Evolutionary conservation across 768 basidiomycete species (phyloP), one percentile per base, ranked within the genome.

Genomic region (Tulasnella sp.): DNA sequence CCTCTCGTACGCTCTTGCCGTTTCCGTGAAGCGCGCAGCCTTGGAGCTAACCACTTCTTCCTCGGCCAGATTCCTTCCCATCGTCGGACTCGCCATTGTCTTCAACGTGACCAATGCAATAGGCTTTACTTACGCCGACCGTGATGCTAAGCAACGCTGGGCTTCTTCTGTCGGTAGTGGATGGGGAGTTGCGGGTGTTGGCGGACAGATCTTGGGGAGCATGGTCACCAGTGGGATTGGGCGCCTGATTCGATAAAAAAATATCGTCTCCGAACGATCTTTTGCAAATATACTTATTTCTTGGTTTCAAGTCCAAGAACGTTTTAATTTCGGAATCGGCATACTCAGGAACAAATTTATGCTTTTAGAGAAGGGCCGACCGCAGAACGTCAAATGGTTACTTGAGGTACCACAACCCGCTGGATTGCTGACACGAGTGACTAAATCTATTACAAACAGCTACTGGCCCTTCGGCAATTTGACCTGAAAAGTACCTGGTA

Each of bases 81-180:
- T 99, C 79, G 96, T 99, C 74, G 83, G 91, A 52, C 90, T 99
- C 42, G 97, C 97, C 0, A 86, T 99, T 69, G 92, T 99, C 45
- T 99, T 99, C 88, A 99, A 99, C 82, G 81, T 95, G 72, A 95
- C 94, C 11, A 99, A 98, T 79, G 93, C 91, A n/a, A 86, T 98
- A 72, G 97, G 97, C 14, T 99, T 98, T 85, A 97, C 96, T 70
- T 99, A 94, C 81, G 93, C 92, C 93, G 95, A 97, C 81, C 90
- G 96, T 71, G 97, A 99, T 80, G 93, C 97, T 36, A 97, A 97
- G 83, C 89, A 91, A 80, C 89, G 90, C 72, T 98, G 94, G 97
- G 94, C 95, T 2, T 91, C 88, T 77, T 87, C 86, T 36, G 86
- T 93, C 22, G 86, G 90, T n/a, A 88, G 88, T 2, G 87, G 87